Evolutionary conservation across 768 basidiomycete genomes (phyloP).

Genomic region (Boletus pseudo-olivaceus): DNA sequence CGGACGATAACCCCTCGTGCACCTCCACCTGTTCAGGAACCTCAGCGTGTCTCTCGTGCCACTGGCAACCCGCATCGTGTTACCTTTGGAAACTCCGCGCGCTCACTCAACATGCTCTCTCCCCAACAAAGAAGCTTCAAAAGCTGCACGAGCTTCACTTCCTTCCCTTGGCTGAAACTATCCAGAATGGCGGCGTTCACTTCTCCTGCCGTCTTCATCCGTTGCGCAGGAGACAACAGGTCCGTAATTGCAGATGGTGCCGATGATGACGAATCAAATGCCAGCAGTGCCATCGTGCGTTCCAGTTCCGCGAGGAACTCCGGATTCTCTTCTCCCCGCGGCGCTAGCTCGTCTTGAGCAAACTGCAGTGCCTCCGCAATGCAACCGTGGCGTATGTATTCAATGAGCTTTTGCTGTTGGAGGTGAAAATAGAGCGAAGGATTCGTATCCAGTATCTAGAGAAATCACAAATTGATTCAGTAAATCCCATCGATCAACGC

Average conservation of each 20-base stretch:
- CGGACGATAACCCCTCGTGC: constrained; percentile 20
- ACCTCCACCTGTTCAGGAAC: constrained; percentile 30
- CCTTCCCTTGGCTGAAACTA: constrained; percentile 86
- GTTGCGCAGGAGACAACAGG: constrained; percentile 79
- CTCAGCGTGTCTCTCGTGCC: constrained; percentile 25
- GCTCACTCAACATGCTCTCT: constrained; percentile 71
- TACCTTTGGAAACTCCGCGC: constrained; percentile 78
- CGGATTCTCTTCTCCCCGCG: constrained; percentile 91
- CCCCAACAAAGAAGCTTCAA: constrained; percentile 88
- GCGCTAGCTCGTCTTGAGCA: constrained; percentile 91
- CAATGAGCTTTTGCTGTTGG: constrained; percentile 94
- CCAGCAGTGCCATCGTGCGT: constrained; percentile 89
- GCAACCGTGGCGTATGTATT: constrained; percentile 81
- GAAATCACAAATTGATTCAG: constrained; percentile 21
- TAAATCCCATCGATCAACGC: background rate
- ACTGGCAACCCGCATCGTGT: constrained; percentile 18
- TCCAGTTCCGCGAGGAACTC: constrained; percentile 92
- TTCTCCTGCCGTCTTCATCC: constrained; percentile 92
- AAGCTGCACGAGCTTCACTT: constrained; percentile 83
- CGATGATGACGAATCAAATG: constrained; percentile 62
- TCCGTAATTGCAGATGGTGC: constrained; percentile 65
- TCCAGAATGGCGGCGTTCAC: constrained; percentile 95
- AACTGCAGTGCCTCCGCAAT: constrained; percentile 81
- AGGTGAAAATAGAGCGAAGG: constrained; percentile 91
- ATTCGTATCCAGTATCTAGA: constrained; percentile 94